Base-by-base conservation (phyloP, 805 yeast genomes). In the Pichia ethanolica region DNA sequence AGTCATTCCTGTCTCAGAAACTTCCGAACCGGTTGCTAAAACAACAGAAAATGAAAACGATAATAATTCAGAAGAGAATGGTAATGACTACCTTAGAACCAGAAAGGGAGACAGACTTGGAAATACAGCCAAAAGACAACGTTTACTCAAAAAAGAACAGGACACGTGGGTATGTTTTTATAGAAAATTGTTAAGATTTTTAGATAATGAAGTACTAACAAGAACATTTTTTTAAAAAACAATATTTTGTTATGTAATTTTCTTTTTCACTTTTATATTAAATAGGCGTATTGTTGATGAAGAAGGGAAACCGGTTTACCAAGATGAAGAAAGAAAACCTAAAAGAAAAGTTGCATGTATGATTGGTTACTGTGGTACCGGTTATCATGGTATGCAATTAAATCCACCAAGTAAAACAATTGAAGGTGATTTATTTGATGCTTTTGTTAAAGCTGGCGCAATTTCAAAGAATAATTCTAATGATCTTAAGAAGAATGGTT, bases 361-460 rank as follows among this genome's bases (percentile, higher is more conserved):
- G 81, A 74, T 90, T 56, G 97, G 98, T 5, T 90, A 90, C 70
- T 90, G 97, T 64, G 98, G 98, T 39, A 83, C 96, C 1, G 97
- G 97, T 0, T 90, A 90, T 68, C 93, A 87, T 65, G 98, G 98
- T 7, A 88, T 90, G 96, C 98, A 90, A 67, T 71, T 84, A 55
- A 90, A 89, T 63, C 95, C 96, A 2, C 95, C 90, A 20, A 79
- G 79, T 39, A 81, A 82, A 63, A 90, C 98, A 25, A 90, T 90
- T 56, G 98, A 90, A 68, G 93, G 90, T 12, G 97, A 87, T 45
- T 62, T 90, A 7, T 91, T 88, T 65, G 74, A 78, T 33, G 96
- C 97, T 0, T 79, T 91, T 62, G 75, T 88, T 60, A 77, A 77
- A 49, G 89, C 96, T 2, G 97, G 96, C 20, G 97, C 96, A 5